These are phyloP conservation scores for Collybiopsis confluens DNA, from an alignment of 768 basidiomycete species.

Conservation along the genomic window DNA sequence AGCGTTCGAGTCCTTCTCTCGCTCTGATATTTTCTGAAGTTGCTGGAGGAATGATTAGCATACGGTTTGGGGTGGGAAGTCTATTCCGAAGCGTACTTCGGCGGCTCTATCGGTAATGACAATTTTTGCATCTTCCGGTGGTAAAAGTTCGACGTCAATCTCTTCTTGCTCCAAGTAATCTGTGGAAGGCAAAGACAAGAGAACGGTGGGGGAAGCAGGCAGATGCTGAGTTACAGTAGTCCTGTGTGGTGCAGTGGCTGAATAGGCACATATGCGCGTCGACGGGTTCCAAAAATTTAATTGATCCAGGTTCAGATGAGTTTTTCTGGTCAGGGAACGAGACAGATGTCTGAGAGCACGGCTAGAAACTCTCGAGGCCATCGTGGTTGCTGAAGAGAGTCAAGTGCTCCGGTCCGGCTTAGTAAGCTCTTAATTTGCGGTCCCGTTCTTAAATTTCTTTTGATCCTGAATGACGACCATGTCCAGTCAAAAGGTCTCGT, in stretches of 20 bases:
- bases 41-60: constrained; percentile 44
- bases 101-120: constrained; percentile 72
- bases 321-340: neutral
- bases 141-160: constrained; percentile 56
- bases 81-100: constrained; percentile 41
- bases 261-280: constrained; percentile 14
- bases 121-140: constrained; percentile 48
- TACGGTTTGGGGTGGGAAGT: neutral
- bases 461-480: too few relatives aligned
- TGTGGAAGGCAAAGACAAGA: constrained; percentile 46
- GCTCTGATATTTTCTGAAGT: constrained; percentile 64
- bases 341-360: neutral
- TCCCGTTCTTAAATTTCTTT: constrained; percentile 1
- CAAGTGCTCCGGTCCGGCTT: too few relatives aligned
- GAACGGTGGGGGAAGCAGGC: constrained; percentile 42
- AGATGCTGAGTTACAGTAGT: constrained; percentile 38
- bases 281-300: neutral
- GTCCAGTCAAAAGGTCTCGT: constrained; percentile 56
- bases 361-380: constrained; percentile 1
- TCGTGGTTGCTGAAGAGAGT: neutral
- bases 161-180: constrained; percentile 58
- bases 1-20: constrained; percentile 56
- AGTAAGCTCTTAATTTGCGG: too few relatives aligned
- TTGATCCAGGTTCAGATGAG: too few relatives aligned
- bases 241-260: constrained; percentile 17